Evolutionary conservation across 2,329 filamentous ascomycete species (phyloP), one percentile per base, ranked within the genome.

Genomic region (Dothideomycetes sp.): DNA sequence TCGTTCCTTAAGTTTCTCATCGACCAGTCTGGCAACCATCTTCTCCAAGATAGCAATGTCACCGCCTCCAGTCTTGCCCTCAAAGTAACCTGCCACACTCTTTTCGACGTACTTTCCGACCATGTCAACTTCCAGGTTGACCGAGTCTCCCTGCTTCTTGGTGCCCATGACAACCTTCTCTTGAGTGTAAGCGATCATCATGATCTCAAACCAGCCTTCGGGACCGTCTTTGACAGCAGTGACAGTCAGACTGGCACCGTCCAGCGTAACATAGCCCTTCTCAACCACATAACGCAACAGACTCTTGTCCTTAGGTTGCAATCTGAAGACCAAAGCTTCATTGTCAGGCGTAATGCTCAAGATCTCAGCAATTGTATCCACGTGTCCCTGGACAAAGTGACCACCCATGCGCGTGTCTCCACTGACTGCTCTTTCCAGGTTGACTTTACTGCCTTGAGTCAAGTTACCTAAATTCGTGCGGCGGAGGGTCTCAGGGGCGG

Each of bases 151-250:
- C 20, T 73, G 65, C 62, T 74, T 70, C 74, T 95, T 95, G 38
- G 68, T 69, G 2, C 84, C 84, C 48, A 86, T 78, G 12, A 94
- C 82, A 12, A 98, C 80, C 62, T 84, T 84, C 63, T 89, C 85
- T 67, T 96, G 91, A 9, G 91, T 95, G 63, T 98, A 98, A 7
- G 84, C 76, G 60, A 98, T 95, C 47, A 98, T 70, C 91, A 98
- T 98, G 35, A 98, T 82, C 73, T 96, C 91, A 66, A 74, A 82
- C 76, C 81, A 95, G 61, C 86, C 93, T 29, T 82, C 80, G 49
- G 78, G 74, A 1, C 60, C 72, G 61, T 95, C 89, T 53, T 89
- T 67, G 20, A 96, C 89, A 50, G 76, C 73, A 2, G 89, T 96
- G 2, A 98, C 75, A 0, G 91, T 98, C 69, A 98, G 68, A 58